phyloP scores from a whole-genome alignment of 192 early-diverging fungal genomes.

The Coemansia sp. region DNA sequence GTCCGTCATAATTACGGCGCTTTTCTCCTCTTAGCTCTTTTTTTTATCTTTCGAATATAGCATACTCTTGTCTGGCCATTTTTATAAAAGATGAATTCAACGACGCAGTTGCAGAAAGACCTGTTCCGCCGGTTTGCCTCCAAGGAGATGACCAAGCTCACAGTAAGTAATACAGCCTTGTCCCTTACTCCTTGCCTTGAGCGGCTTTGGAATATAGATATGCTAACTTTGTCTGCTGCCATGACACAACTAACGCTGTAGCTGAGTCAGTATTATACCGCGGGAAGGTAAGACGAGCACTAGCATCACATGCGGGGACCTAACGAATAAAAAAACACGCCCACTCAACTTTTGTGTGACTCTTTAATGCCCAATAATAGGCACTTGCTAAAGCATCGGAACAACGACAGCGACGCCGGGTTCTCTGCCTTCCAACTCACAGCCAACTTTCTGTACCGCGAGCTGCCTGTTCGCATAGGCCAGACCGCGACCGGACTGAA shows the following conservation, averaged over 20 bases:
- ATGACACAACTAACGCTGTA: slow-evolving; percentile 13
- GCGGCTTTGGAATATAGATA: background rate
- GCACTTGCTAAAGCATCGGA: slow-evolving; percentile 50
- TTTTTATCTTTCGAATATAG: background rate
- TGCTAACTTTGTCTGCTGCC: background rate
- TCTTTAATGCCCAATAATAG: slow-evolving; percentile 10
- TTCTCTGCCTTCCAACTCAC: slow-evolving; percentile 52
- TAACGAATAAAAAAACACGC: background rate
- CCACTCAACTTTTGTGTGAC: slow-evolving; percentile 10
- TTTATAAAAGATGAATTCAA: slow-evolving; percentile 18
- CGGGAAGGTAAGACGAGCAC: slow-evolving; percentile 37
- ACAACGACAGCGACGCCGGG: slow-evolving; percentile 40
- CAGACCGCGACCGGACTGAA: slow-evolving; percentile 59
- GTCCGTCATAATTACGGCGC: background rate
- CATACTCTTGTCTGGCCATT: background rate
- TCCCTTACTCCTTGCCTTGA: background rate
- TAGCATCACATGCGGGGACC: background rate
- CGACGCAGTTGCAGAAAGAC: slow-evolving; percentile 20
- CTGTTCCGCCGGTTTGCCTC: slow-evolving; percentile 51
- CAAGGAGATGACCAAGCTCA: slow-evolving; percentile 55
- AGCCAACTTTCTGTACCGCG: slow-evolving; percentile 60
- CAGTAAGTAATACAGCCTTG: slow-evolving; percentile 19
- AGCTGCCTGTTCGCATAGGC: slow-evolving; percentile 62
- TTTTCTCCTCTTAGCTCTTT: background rate
- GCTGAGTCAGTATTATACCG: slow-evolving; percentile 55